Evolutionary conservation across 2,329 filamentous ascomycete genomes (phyloP).

Genomic region (Venturia carpophila): DNA sequence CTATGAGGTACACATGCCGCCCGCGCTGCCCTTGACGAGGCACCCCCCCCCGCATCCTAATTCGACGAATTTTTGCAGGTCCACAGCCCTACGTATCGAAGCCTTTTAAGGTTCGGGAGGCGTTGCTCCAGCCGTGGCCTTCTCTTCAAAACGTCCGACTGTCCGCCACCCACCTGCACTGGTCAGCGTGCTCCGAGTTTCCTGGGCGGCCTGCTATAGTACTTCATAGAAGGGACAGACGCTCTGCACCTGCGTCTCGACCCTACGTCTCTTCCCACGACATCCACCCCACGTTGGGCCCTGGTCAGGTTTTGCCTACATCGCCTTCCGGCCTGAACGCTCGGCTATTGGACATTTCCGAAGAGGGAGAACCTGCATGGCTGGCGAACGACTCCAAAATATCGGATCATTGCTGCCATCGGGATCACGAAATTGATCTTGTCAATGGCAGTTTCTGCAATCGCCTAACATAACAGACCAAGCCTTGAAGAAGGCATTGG

Average conservation of each 20-base stretch:
- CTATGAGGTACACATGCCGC: conserved; percentile 1
- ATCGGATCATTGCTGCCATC: not conserved
- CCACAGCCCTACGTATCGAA: conserved; percentile 13
- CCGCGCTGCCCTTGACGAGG: not conserved
- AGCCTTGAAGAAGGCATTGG: not conserved
- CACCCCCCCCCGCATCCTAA: not conserved
- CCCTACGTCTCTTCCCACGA: not conserved
- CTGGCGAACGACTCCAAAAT: not conserved
- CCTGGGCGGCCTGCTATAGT: not conserved
- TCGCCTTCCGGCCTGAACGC: not conserved
- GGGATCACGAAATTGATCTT: not conserved
- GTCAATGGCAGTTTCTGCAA: not conserved
- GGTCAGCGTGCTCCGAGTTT: not conserved
- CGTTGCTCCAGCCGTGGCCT: not conserved
- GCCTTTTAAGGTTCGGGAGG: conserved; percentile 11
- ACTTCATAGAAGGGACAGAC: not conserved
- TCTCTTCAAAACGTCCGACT: conserved; percentile 5
- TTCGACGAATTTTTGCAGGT: no score
- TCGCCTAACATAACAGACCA: not conserved
- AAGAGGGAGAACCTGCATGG: not conserved
- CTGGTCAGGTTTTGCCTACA: not conserved
- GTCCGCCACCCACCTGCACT: conserved; percentile 1
- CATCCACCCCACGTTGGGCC: not conserved
- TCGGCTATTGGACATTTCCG: not conserved
- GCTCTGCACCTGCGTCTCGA: not conserved